Evolutionary conservation across 495 filamentous ascomycete species (phyloP).

Genomic region (Aspergillus bertholletiae): DNA sequence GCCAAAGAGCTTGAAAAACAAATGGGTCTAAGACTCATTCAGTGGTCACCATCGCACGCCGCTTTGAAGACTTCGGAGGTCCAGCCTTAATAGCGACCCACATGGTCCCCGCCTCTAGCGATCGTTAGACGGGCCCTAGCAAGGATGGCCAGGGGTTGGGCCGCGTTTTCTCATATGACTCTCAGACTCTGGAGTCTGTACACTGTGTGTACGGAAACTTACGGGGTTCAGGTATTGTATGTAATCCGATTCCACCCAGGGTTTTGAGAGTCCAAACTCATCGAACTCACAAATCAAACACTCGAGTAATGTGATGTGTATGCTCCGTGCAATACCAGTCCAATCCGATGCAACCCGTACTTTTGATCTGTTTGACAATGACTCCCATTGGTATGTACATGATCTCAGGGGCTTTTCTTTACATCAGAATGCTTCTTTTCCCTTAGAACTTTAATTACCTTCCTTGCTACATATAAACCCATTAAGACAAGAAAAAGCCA

Average conservation of each 20-base stretch:
- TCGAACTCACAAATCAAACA: background rate
- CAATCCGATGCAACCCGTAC: background rate
- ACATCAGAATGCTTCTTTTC: background rate
- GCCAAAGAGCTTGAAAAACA: conserved; percentile 3
- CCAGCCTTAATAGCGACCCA: conserved; percentile 23
- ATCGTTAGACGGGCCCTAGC: conserved; percentile 19
- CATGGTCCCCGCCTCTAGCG: conserved; percentile 19
- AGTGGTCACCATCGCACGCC: conserved; percentile 7
- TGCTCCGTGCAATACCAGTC: background rate
- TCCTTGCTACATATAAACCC: background rate
- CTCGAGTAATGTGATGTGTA: conserved; percentile 6
- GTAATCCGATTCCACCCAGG: conserved; percentile 6
- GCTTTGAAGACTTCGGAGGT: conserved; percentile 9
- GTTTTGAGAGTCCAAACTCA: conserved; percentile 4
- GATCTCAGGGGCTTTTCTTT: background rate
- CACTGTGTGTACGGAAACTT: background rate
- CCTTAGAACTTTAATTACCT: background rate
- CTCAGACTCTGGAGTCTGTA: too few species aligned
- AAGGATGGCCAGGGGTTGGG: conserved; percentile 19
- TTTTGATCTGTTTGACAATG: background rate
- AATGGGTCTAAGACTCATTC: background rate
- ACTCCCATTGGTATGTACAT: background rate
- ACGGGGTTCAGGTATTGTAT: background rate
- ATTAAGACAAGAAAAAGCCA: background rate
- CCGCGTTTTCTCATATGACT: conserved; percentile 9